Conservation (phyloP, 2,329 filamentous ascomycete species). For the Hypoxylon sp. region DNA sequence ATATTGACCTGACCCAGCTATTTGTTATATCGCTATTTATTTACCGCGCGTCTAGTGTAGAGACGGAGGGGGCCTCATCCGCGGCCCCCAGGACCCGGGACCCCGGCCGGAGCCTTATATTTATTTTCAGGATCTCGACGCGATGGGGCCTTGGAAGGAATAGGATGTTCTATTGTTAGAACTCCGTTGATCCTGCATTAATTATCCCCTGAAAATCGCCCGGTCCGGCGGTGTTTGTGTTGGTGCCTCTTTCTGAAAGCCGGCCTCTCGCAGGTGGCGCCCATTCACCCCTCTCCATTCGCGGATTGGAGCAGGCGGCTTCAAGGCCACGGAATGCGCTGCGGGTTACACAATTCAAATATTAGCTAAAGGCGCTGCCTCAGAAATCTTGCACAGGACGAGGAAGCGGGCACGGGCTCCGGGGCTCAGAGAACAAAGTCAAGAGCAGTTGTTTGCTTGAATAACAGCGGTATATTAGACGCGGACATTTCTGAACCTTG, state of each 20-base stretch:
- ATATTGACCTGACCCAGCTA: neutral
- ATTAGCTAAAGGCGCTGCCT: neutral
- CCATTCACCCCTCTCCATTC: neutral
- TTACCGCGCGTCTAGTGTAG: conserved; percentile 15
- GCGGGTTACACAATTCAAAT: neutral
- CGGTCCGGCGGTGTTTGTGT: neutral
- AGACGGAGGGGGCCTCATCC: neutral
- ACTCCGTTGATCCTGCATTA: neutral
- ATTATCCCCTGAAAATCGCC: neutral
- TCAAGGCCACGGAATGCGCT: neutral
- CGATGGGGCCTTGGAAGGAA: neutral
- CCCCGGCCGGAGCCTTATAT: neutral
- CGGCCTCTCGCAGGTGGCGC: conserved; percentile 5
- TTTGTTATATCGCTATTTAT: neutral
- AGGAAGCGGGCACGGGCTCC: neutral
- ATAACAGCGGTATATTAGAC: neutral
- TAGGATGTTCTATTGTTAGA: neutral
- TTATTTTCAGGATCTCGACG: neutral
- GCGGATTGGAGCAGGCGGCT: neutral
- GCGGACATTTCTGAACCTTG: neutral
- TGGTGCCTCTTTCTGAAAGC: neutral
- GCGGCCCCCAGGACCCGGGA: neutral
- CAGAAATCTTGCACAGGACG: too few relatives aligned
- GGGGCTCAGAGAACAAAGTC: neutral
- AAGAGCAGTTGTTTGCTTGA: neutral